Base-by-base conservation (phyloP, 192 early-diverging fungal species). In the Podila verticillata region DNA sequence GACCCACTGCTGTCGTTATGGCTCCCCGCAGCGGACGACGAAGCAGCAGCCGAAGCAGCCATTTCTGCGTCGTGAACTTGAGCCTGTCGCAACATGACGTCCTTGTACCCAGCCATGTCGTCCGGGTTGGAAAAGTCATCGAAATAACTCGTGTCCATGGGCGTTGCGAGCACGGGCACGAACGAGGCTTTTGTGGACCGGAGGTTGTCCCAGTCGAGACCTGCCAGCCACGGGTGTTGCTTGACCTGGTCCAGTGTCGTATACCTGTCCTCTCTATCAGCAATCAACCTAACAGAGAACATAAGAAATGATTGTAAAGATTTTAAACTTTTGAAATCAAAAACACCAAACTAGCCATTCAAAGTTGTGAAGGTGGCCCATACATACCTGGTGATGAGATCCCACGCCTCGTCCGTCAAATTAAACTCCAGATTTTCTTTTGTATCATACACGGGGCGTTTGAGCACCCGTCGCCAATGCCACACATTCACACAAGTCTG, bases 401-500 rank as follows among this genome's bases (percentile, higher is more conserved):
- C 86, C 94, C 95, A 96, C 7, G 93, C 91, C 20, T 88, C 85
- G 65, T 94, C 89, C 1, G 89, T 86, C 51, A 96, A 66, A 72
- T 94, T 95, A 67, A 92, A 89, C 75, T 92, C 94, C 49, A 88
- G 54, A 7, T 79, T 91, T 73, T 95, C 94, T 34, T 85, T 82
- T 12, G 93, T 92, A 54, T 87, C 84, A 81, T 94, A 96, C 48
- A 92, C 85, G 28, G 95, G 95, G n/a, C 92, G 74, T 75, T 90
- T 91, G 73, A 96, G 86, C 0, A 94, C 92, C 56, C 86, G 86
- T 48, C 83, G 73, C 93, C 93, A 95, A 83, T 94, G 90, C 85
- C 92, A 94, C 12, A 96, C 90, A 82, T 95, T 96, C 72, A 92
- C 88, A 91, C 95, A 96, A 9, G 94, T 87, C 58, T 92, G 86